These are phyloP conservation scores for Chrysoporthe cubensis DNA, from an alignment of 2,329 filamentous ascomycete genomes.

Conservation along the genomic window DNA sequence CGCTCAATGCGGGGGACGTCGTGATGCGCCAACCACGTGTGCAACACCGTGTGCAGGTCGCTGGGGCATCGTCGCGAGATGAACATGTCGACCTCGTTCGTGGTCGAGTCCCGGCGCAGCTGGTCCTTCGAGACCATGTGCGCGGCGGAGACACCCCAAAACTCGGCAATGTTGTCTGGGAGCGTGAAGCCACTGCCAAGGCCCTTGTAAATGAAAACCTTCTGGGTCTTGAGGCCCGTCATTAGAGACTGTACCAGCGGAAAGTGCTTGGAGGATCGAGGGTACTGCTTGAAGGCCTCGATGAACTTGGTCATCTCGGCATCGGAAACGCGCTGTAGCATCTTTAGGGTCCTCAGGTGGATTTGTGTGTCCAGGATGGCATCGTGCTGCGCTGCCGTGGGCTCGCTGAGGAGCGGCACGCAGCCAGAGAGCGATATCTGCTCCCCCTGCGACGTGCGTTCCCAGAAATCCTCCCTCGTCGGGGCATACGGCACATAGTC, in stretches of 20 bases:
- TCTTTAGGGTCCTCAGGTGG: constrained; percentile 38
- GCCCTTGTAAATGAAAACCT: constrained; percentile 39
- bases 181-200: constrained; percentile 43
- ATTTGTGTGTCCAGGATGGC: constrained; percentile 38
- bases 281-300: constrained; percentile 32
- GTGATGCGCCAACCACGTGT: constrained; percentile 44
- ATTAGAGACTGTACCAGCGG: constrained; percentile 36
- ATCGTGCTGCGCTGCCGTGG: constrained; percentile 36
- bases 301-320: constrained; percentile 36
- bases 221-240: constrained; percentile 34
- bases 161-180: constrained; percentile 36
- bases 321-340: constrained; percentile 38
- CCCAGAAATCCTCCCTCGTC: constrained; percentile 38
- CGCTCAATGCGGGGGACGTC: constrained; percentile 39
- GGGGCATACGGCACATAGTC: constrained; percentile 34
- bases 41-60: constrained; percentile 39
- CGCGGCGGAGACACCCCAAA: constrained; percentile 40
- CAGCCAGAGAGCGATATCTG: constrained; percentile 37
- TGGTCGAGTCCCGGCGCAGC: constrained; percentile 24
- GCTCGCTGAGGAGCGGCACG: constrained; percentile 37
- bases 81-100: constrained; percentile 38
- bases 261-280: constrained; percentile 28
- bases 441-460: constrained; percentile 35
- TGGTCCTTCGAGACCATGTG: constrained; percentile 16
- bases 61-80: constrained; percentile 41